Conservation (phyloP, 345 rosid species). For the Mercurialis annua region DNA sequence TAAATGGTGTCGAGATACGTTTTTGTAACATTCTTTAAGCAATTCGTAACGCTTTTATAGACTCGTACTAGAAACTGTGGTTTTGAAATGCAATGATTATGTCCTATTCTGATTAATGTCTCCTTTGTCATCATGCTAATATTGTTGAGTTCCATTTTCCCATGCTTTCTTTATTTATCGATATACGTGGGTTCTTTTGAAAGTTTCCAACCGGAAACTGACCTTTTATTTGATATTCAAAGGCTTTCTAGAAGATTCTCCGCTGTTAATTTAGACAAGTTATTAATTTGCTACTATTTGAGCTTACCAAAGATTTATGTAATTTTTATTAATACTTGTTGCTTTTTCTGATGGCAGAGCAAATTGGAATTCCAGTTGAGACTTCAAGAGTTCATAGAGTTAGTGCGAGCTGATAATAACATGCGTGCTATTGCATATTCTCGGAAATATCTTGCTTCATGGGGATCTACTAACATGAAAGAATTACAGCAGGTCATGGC, state of each 20-base stretch:
- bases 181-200: neutral
- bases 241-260: neutral
- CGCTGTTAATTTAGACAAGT: neutral
- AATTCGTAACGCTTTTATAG: neutral
- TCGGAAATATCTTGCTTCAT: slow-evolving; percentile 76
- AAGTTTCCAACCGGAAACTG: neutral
- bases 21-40: neutral
- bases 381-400: slow-evolving; percentile 90
- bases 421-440: slow-evolving; percentile 76
- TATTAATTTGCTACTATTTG: neutral
- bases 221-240: neutral
- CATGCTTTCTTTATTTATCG: neutral
- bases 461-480: slow-evolving; percentile 84
- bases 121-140: no score
- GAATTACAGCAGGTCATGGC: slow-evolving; percentile 79
- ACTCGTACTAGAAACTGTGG: no score
- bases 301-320: neutral
- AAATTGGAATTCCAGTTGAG: slow-evolving; percentile 89
- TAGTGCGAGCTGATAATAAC: slow-evolving; percentile 70
- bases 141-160: neutral
- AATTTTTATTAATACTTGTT: neutral
- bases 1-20: neutral
- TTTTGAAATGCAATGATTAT: neutral
- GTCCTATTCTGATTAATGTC: neutral
- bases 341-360: slow-evolving; percentile 57